Conservation (phyloP, 495 filamentous ascomycete genomes). For the Daldinia caldariorum region DNA sequence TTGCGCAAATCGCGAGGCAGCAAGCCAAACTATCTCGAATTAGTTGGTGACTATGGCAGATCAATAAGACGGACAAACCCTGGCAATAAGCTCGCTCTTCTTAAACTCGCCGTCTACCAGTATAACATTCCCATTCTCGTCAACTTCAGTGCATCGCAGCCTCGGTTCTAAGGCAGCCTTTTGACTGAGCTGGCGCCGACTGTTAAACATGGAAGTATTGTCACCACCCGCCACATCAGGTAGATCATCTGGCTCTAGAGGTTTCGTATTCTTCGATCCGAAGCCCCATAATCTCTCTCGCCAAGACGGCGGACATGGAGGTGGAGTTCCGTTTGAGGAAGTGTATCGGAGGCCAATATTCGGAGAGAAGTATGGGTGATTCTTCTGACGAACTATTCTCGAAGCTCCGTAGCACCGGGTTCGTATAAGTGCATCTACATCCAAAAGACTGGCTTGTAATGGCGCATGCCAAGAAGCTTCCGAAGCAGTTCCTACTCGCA, state of each 20-base stretch:
- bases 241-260: constrained; percentile 62
- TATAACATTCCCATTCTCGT: constrained; percentile 92
- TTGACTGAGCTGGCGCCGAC: constrained; percentile 69
- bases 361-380: constrained; percentile 21
- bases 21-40: constrained; percentile 79
- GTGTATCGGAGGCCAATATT: constrained; percentile 48
- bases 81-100: constrained; percentile 95
- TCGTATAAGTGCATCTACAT: constrained; percentile 58
- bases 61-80: constrained; percentile 64
- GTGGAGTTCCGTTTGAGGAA: constrained; percentile 50
- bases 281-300: constrained; percentile 65
- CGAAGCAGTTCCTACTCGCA: constrained; percentile 7
- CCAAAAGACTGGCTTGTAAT: constrained; percentile 55
- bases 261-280: constrained; percentile 46
- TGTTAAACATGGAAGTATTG: constrained; percentile 62
- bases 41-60: constrained; percentile 33
- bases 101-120: constrained; percentile 95
- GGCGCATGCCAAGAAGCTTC: constrained; percentile 35
- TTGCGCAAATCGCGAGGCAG: constrained; percentile 96
- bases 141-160: constrained; percentile 93
- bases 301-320: constrained; percentile 60
- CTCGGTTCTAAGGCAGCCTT: constrained; percentile 83
- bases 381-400: constrained; percentile 20
- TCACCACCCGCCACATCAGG: constrained; percentile 58
- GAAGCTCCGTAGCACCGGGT: constrained; percentile 16